Percentiles rank a stretch among this genome's conserved stretches.
Evolutionary conservation across 75 land plant genomes (phyloP).

Genomic region (Picea sitchensis): DNA sequence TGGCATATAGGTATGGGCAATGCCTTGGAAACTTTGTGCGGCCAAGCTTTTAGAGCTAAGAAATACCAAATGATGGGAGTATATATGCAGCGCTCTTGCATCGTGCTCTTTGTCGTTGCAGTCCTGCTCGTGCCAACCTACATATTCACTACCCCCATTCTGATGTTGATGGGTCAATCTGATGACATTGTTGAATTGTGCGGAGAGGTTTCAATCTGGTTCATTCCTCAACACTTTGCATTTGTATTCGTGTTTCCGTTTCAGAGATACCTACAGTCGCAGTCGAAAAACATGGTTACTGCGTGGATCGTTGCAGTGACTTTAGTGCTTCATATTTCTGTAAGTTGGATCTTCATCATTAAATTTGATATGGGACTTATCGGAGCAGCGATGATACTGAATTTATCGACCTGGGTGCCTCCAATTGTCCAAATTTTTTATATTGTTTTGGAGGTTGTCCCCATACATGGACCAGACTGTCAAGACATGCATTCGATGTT

Average conservation of each 20-base stretch:
- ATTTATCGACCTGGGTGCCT: too few relatives aligned
- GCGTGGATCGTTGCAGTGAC: conserved; percentile 23
- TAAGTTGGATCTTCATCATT: conserved; percentile 40
- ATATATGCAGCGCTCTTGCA: conserved; percentile 56
- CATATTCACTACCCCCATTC: conserved; percentile 39
- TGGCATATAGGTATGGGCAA: conserved; percentile 71
- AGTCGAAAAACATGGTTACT: conserved; percentile 26
- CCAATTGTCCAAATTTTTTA: too few relatives aligned
- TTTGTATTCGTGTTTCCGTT: conserved; percentile 28
- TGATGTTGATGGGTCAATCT: conserved; percentile 31
- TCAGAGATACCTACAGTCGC: conserved; percentile 40
- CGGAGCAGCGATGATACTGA: too few relatives aligned
- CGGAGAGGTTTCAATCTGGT: conserved; percentile 23
- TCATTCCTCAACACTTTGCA: conserved; percentile 36
- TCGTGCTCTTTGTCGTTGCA: conserved; percentile 38
- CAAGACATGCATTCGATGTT: too few relatives aligned
- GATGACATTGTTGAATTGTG: conserved; percentile 24
- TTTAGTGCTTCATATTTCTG: conserved; percentile 22
- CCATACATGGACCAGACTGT: too few relatives aligned
- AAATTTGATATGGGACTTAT: neutral
- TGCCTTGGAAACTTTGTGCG: conserved; percentile 70
- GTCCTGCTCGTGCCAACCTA: conserved; percentile 36
- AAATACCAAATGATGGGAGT: conserved; percentile 53
- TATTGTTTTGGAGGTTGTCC: too few relatives aligned
- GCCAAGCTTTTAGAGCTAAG: conserved; percentile 67